A percentile compares a stretch with the other conserved stretches of the same genome.
These are phyloP conservation scores for Cicer yamashitae DNA, from an alignment of 306 rosid genomes.

Conservation along the genomic window DNA sequence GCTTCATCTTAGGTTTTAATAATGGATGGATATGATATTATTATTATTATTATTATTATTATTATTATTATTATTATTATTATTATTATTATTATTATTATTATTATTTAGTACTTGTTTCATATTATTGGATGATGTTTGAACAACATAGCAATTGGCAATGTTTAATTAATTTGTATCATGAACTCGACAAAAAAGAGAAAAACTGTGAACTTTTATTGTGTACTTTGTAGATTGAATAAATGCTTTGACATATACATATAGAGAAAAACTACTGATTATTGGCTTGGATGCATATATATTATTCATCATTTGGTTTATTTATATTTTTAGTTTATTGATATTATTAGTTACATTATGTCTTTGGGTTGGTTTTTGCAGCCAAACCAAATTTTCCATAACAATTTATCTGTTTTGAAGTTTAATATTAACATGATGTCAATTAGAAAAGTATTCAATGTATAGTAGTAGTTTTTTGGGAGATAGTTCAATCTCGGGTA, in stretches of 20 bases:
- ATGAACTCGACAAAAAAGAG: background rate
- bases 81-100: no score
- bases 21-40: slow-evolving; percentile 41
- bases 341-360: slow-evolving; percentile 23
- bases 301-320: slow-evolving; percentile 29
- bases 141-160: slow-evolving; percentile 8
- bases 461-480: background rate
- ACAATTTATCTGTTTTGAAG: slow-evolving; percentile 14
- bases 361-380: slow-evolving; percentile 12
- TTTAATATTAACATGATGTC: background rate
- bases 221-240: slow-evolving; percentile 24
- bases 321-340: background rate
- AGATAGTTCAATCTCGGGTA: no score
- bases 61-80: no score
- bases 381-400: slow-evolving; percentile 13
- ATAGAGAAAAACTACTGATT: background rate
- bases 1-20: slow-evolving; percentile 52
- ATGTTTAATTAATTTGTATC: slow-evolving; percentile 36
- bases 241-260: background rate
- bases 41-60: no score
- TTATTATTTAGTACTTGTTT: slow-evolving; percentile 14
- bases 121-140: slow-evolving; percentile 14
- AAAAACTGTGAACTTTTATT: slow-evolving; percentile 8
- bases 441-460: background rate
- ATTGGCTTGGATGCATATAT: background rate